A percentile compares a stretch with the other conserved stretches of the same genome.
Conservation (phyloP, 2,329 filamentous ascomycete genomes). For the Aspergillus fischeri region DNA sequence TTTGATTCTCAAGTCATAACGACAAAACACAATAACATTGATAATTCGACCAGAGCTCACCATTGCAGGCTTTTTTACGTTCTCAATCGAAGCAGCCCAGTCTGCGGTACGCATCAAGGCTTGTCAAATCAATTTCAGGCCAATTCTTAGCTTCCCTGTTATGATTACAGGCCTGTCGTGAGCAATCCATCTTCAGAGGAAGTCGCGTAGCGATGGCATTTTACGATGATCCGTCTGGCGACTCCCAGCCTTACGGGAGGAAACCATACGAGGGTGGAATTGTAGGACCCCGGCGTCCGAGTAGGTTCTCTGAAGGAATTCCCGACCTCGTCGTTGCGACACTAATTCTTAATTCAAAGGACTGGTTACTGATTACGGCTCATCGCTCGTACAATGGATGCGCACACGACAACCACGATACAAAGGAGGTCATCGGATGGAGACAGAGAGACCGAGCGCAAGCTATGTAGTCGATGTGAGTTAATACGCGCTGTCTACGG, state of each 20-base stretch:
- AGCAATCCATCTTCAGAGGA: slow-evolving; percentile 3
- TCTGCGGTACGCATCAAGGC: background rate
- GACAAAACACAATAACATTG: background rate
- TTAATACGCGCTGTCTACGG: slow-evolving; percentile 10
- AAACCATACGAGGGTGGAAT: slow-evolving; percentile 33
- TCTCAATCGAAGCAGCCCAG: background rate
- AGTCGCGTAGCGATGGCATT: slow-evolving; percentile 30
- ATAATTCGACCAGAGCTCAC: background rate
- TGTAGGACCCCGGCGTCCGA: slow-evolving; percentile 38
- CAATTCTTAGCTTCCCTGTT: slow-evolving; percentile 2
- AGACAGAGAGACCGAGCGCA: slow-evolving; percentile 76
- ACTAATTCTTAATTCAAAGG: slow-evolving; percentile 49
- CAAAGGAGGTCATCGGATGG: slow-evolving; percentile 65
- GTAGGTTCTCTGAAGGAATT: slow-evolving; percentile 23
- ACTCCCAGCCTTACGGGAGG: slow-evolving; percentile 28
- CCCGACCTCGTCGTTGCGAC: background rate
- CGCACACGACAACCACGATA: slow-evolving; percentile 73
- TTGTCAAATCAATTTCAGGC: background rate
- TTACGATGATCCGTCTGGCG: slow-evolving; percentile 37
- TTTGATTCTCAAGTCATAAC: background rate
- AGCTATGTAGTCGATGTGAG: slow-evolving; percentile 88
- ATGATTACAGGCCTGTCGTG: slow-evolving; percentile 14
- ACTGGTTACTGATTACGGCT: slow-evolving; percentile 88
- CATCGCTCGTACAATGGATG: slow-evolving; percentile 88
- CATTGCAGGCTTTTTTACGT: background rate